Evolutionary conservation across 169 alveolate genomes (phyloP).

Genomic region (Condylostoma magnum): DNA sequence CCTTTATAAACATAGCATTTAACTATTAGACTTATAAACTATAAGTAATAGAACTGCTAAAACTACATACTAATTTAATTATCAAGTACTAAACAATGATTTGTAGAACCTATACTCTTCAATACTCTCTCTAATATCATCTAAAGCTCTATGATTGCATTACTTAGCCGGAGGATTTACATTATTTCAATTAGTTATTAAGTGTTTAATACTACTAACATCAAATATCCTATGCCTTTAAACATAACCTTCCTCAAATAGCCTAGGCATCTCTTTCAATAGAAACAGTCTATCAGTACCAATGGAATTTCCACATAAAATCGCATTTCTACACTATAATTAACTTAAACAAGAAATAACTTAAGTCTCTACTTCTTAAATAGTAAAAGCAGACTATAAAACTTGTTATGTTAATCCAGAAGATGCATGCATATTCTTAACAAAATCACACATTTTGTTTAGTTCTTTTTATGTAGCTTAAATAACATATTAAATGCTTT

Average conservation of each 20-base stretch:
- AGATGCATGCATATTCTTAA: slow-evolving; percentile 57
- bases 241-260: slow-evolving; percentile 32
- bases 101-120: slow-evolving; percentile 66
- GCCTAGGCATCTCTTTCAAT: slow-evolving; percentile 67
- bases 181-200: slow-evolving; percentile 47
- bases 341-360: slow-evolving; percentile 36
- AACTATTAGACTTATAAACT: no score
- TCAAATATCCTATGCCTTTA: slow-evolving; percentile 71
- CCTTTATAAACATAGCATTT: no score
- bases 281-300: slow-evolving; percentile 72
- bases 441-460: slow-evolving; percentile 74
- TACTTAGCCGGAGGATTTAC: slow-evolving; percentile 41
- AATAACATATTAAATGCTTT: slow-evolving; percentile 72
- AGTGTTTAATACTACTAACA: slow-evolving; percentile 67
- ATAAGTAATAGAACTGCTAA: no score
- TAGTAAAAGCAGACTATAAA: slow-evolving; percentile 41
- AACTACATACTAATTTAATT: no score
- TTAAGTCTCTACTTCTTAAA: slow-evolving; percentile 61
- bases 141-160: slow-evolving; percentile 74
- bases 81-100: neutral
- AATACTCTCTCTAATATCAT: slow-evolving; percentile 79
- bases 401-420: slow-evolving; percentile 66
- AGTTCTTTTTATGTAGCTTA: slow-evolving; percentile 55
- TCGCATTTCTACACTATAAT: slow-evolving; percentile 22
- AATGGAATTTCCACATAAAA: slow-evolving; percentile 78